These are phyloP conservation scores for Globisporangium rhizosaccharum DNA, from an alignment of 352 stramenopile species.

Conservation along the genomic window DNA sequence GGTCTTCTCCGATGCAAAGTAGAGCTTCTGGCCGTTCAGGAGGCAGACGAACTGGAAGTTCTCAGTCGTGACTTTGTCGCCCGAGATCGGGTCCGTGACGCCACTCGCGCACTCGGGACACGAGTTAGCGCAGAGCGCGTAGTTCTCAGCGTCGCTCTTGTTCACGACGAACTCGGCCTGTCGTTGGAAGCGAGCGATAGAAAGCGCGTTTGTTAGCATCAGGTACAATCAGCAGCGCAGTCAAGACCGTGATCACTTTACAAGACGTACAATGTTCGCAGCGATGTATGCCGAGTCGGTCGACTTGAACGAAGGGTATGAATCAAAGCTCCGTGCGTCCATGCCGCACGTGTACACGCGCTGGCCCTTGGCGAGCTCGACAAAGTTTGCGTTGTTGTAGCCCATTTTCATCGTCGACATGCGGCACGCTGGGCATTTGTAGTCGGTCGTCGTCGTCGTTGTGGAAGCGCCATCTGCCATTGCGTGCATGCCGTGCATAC, in stretches of 20 bases:
- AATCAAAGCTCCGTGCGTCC: slow-evolving; percentile 33
- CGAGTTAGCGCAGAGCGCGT: slow-evolving; percentile 23
- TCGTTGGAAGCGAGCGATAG: slow-evolving; percentile 3
- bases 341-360: slow-evolving; percentile 76
- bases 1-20: slow-evolving; percentile 66
- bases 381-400: slow-evolving; percentile 65
- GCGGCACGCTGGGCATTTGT: slow-evolving; percentile 67
- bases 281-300: slow-evolving; percentile 71
- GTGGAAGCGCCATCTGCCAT: slow-evolving; percentile 11
- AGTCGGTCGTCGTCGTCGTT: slow-evolving; percentile 32
- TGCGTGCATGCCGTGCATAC: slow-evolving; percentile 14
- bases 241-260: not conserved
- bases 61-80: slow-evolving; percentile 36
- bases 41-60: slow-evolving; percentile 77
- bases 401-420: slow-evolving; percentile 48
- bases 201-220: not conserved
- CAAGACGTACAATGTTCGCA: slow-evolving; percentile 58
- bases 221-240: not conserved
- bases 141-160: slow-evolving; percentile 36
- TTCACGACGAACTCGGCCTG: slow-evolving; percentile 44
- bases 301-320: slow-evolving; percentile 41
- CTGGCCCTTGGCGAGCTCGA: slow-evolving; percentile 56
- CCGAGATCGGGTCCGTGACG: slow-evolving; percentile 60
- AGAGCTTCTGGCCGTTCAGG: slow-evolving; percentile 77
- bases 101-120: slow-evolving; percentile 42